Conservation (phyloP, 1,139 yeast species). For the Nakaseomyces sp. region DNA sequence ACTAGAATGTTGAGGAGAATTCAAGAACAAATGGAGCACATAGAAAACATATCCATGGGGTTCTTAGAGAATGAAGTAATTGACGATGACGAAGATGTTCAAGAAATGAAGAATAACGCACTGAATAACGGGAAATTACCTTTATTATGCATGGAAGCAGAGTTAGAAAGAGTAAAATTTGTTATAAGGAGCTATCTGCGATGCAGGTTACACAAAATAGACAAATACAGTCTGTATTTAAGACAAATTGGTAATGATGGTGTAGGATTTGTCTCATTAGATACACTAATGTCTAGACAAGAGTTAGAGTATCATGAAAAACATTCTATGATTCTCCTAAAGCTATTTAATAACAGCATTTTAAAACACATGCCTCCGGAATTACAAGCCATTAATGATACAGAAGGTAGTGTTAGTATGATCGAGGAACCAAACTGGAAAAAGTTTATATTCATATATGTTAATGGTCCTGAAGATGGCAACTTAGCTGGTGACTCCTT, state of each 20-base stretch:
- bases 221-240: conserved; percentile 54
- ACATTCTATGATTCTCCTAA: conserved; percentile 57
- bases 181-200: conserved; percentile 72
- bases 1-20: conserved; percentile 50
- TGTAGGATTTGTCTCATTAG: conserved; percentile 12
- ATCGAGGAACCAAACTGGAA: conserved; percentile 66
- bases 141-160: conserved; percentile 80
- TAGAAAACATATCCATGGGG: conserved; percentile 53
- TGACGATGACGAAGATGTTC: conserved; percentile 4
- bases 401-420: conserved; percentile 70
- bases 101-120: conserved; percentile 11
- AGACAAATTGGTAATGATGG: conserved; percentile 22
- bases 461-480: conserved; percentile 27
- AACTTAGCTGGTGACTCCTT: conserved; percentile 32
- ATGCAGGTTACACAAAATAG: conserved; percentile 66
- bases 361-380: conserved; percentile 58
- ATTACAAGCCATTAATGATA: conserved; percentile 68
- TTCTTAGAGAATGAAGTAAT: conserved; percentile 25
- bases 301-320: conserved; percentile 57
- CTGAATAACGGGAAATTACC: conserved; percentile 60
- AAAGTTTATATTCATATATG: conserved; percentile 67
- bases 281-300: conserved; percentile 40
- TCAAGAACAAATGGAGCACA: conserved; percentile 61
- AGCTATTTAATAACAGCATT: conserved; percentile 61
- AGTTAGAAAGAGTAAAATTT: conserved; percentile 77